phyloP scores from a whole-genome alignment of 306 rosid species.

The Cucumis cinereus region DNA sequence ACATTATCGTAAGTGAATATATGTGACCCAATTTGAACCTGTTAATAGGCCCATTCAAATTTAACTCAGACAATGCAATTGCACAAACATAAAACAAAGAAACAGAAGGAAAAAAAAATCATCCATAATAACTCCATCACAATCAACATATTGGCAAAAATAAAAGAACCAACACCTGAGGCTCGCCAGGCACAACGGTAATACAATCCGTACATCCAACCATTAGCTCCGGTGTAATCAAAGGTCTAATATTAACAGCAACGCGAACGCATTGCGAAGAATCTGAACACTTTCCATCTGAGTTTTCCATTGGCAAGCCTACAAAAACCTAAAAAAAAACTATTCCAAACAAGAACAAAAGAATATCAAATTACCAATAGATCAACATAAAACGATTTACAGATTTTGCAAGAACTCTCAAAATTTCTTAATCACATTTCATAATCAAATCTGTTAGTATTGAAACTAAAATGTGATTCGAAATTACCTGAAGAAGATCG shows the following conservation, averaged over 20 bases:
- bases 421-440: neutral
- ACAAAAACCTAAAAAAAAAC: neutral
- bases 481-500: constrained; percentile 16
- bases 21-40: constrained; percentile 91
- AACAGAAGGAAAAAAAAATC: neutral
- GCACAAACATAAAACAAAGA: neutral
- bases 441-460: neutral
- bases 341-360: neutral
- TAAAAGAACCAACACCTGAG: constrained; percentile 39
- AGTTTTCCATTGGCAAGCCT: constrained; percentile 52
- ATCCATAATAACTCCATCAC: neutral
- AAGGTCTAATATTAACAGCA: constrained; percentile 75
- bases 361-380: neutral
- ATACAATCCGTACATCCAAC: constrained; percentile 86
- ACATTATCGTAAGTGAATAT: constrained; percentile 76
- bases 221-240: constrained; percentile 75
- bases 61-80: neutral
- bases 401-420: neutral
- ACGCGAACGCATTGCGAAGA: constrained; percentile 64
- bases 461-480: neutral
- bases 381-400: neutral
- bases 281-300: constrained; percentile 34
- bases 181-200: constrained; percentile 67
- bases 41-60: neutral
- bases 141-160: neutral